A percentile compares a stretch with the other conserved stretches of the same genome.
Evolutionary conservation across 805 yeast species (phyloP).

Genomic region (Sugiyamaella boreocaroliniensis): DNA sequence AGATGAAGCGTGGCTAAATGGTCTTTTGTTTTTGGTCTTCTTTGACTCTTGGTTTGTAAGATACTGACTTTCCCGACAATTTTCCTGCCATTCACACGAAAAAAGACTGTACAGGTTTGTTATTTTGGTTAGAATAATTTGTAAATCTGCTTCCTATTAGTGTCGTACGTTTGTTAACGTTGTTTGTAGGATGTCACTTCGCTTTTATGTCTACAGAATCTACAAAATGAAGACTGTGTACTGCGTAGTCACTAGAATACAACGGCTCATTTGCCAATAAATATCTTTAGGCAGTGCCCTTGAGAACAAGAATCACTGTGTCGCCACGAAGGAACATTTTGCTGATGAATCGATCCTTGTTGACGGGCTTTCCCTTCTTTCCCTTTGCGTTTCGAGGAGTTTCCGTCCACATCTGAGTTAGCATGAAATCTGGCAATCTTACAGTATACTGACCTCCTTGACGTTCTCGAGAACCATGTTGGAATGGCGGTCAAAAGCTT

Average conservation of each 20-base stretch:
- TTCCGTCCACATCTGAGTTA: conserved; percentile 53
- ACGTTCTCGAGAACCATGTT: conserved; percentile 90
- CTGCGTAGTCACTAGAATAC: too few species aligned
- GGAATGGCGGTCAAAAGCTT: conserved; percentile 94
- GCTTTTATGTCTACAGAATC: too few species aligned
- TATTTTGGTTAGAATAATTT: too few species aligned
- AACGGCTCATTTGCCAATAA: neutral
- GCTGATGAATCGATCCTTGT: conserved; percentile 73
- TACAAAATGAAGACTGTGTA: too few species aligned
- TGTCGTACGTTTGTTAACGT: too few species aligned
- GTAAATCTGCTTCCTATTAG: too few species aligned
- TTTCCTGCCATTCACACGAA: too few species aligned
- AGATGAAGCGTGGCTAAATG: conserved; percentile 11
- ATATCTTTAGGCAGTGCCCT: conserved; percentile 14
- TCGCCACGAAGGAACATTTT: conserved; percentile 94
- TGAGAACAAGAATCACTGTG: conserved; percentile 75
- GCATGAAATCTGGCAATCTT: neutral
- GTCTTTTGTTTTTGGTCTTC: too few species aligned
- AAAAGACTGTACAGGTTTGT: too few species aligned
- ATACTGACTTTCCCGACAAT: neutral
- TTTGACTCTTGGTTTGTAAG: neutral
- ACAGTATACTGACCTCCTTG: conserved; percentile 49
- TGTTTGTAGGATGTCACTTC: too few species aligned
- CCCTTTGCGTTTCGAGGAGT: conserved; percentile 57
- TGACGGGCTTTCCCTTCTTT: conserved; percentile 57